Evolutionary conservation across 2,329 filamentous ascomycete genomes (phyloP).

Genomic region (Cercospora beticola): DNA sequence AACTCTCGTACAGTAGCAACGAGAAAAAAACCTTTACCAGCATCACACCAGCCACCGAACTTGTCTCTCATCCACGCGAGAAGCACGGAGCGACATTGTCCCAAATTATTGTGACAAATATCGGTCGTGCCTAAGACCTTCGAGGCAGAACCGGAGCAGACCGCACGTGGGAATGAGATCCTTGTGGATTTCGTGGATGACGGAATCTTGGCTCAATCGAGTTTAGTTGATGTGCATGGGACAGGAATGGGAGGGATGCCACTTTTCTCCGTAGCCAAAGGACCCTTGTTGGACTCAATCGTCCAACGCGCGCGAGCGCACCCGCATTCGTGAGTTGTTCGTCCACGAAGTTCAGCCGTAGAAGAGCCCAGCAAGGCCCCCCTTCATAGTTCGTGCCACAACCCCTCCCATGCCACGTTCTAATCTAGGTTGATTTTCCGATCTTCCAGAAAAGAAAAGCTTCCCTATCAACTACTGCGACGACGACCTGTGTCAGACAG

Average conservation of each 20-base stretch:
- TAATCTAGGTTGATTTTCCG: not conserved
- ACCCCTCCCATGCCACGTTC: not conserved
- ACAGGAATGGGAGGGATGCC: not conserved
- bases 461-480: not conserved
- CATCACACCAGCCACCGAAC: not conserved
- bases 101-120: not conserved
- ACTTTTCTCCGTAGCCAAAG: not conserved
- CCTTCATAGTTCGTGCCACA: not conserved
- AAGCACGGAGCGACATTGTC: not conserved
- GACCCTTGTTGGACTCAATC: not conserved
- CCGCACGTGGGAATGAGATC: not conserved
- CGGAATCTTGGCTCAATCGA: not conserved
- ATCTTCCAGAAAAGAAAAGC: not conserved
- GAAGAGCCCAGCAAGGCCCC: not conserved
- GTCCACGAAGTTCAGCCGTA: not conserved
- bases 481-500: not conserved
- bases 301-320: not conserved
- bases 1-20: not conserved
- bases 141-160: not conserved
- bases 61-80: not conserved
- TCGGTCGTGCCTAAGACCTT: not conserved
- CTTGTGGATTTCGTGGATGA: not conserved
- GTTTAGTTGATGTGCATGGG: constrained; percentile 1
- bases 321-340: not conserved
- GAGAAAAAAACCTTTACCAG: not conserved